Base-by-base conservation (phyloP, 805 yeast genomes). In the Saturnispora diversa region DNA sequence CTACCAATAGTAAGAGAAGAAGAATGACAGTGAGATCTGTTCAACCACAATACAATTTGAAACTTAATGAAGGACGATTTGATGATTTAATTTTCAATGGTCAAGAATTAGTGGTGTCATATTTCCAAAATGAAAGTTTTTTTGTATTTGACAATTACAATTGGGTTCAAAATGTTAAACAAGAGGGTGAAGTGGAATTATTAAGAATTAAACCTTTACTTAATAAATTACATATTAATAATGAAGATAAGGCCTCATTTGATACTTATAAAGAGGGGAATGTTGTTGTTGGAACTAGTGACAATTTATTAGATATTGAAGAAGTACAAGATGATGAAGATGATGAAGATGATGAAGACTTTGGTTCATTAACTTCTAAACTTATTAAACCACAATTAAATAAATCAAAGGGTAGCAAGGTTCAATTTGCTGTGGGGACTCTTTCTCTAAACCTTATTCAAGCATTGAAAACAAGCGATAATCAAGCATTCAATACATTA, bases 401-500 rank as follows among this genome's bases (percentile, higher is more conserved):
- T 37, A 58, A 49, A 42, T 57, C 42, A 47, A 58, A 24, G 41
- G 50, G 54, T 32, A 60, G 62, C 44, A 65, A 65, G 44, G 71
- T 73, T 46, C 70, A 69, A 42, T 74, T 77, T 16, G 72, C 77
- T 7, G 75, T 83, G 5, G 94, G 92, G 38, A 77, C 95, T 2
- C 73, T 88, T 45, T 76, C 95, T 2, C 78, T 83, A 1, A 75
- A 92, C n/a, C 68, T 92, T 33, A 69, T 88, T 11, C 98, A 92
- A 64, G 90, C 98, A 0, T 69, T 92, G 46, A 79, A 76, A 52
- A 79, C 94, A 16, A 84, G 84, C 53, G 99, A 92, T 58, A 87
- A 80, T 52, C 66, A 92, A 8, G 66, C 92, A 42, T 68, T 92
- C 46, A 97, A 92, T 59, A 76, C 85, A 3, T 95, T 94, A 10